phyloP scores from a whole-genome alignment of 495 filamentous ascomycete species.

The Margaritispora aquatica region DNA sequence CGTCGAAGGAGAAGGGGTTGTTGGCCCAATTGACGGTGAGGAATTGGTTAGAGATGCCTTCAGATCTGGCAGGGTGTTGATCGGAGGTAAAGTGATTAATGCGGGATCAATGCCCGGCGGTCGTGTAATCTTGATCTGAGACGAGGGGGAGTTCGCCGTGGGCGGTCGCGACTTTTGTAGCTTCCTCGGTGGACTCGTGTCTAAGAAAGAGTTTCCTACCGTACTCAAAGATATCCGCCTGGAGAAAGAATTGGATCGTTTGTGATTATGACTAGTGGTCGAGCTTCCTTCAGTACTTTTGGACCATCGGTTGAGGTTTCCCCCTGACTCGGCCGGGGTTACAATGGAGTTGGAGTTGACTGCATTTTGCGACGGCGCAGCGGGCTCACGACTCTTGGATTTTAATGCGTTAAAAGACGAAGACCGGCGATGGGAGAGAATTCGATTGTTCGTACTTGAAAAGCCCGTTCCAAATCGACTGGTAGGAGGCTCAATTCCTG shows the following conservation, averaged over 20 bases:
- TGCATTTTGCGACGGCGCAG: conserved; percentile 9
- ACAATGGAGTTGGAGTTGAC: conserved; percentile 9
- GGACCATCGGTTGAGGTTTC: conserved; percentile 64
- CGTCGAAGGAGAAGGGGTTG: conserved; percentile 29
- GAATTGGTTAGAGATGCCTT: conserved; percentile 16
- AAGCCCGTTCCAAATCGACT: background rate
- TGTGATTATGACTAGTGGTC: conserved; percentile 42
- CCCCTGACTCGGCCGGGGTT: conserved; percentile 7
- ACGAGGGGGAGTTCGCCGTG: conserved; percentile 24
- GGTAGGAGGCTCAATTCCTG: background rate
- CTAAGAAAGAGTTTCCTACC: conserved; percentile 25
- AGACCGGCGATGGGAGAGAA: conserved; percentile 3
- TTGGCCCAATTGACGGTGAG: conserved; percentile 19
- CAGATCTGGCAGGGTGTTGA: conserved; percentile 18
- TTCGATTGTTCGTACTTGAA: background rate
- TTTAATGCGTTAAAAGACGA: conserved; percentile 1
- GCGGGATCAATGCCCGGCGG: conserved; percentile 12
- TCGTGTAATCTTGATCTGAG: conserved; percentile 23
- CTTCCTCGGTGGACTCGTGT: conserved; percentile 21
- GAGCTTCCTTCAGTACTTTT: conserved; percentile 68
- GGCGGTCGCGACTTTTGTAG: conserved; percentile 28
- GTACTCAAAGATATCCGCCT: conserved; percentile 45
- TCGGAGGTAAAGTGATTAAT: conserved; percentile 15
- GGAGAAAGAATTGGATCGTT: conserved; percentile 45
- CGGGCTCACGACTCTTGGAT: conserved; percentile 12